These are phyloP conservation scores for Trapa incisa DNA, from an alignment of 345 rosid species.

Conservation along the genomic window DNA sequence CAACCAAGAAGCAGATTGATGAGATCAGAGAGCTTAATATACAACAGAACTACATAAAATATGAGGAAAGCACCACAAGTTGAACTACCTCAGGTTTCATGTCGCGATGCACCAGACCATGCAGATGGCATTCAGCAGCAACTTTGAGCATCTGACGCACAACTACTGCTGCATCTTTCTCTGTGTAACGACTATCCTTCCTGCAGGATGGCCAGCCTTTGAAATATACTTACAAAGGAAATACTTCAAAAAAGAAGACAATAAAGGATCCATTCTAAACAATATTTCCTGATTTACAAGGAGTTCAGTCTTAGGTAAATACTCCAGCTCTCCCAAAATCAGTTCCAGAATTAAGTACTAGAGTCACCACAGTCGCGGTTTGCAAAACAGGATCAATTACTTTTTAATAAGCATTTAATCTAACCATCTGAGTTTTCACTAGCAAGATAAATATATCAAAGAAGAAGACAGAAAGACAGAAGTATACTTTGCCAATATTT, in stretches of 20 bases:
- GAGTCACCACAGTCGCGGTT: background rate
- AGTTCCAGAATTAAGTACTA: background rate
- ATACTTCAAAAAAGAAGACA: background rate
- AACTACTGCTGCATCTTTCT: conserved; percentile 79
- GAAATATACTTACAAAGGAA: background rate
- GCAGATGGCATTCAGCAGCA: conserved; percentile 39
- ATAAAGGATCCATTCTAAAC: background rate
- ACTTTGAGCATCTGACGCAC: conserved; percentile 82
- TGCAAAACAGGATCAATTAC: background rate
- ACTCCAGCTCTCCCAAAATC: background rate
- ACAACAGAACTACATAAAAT: background rate
- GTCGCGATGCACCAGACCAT: conserved; percentile 45
- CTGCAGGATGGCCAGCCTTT: conserved; percentile 7
- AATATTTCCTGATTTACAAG: background rate
- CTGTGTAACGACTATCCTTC: conserved; percentile 49
- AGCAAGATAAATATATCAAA: background rate
- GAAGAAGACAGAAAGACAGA: background rate
- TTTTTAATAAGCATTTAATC: background rate
- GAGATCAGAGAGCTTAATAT: background rate
- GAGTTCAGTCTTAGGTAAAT: background rate
- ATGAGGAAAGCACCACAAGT: background rate
- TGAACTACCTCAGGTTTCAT: conserved; percentile 42
- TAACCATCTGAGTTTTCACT: background rate
- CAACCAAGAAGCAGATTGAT: background rate
- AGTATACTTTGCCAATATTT: conserved; percentile 30